Base-by-base conservation (phyloP, 768 basidiomycete species). In the Boletus reticulatus region DNA sequence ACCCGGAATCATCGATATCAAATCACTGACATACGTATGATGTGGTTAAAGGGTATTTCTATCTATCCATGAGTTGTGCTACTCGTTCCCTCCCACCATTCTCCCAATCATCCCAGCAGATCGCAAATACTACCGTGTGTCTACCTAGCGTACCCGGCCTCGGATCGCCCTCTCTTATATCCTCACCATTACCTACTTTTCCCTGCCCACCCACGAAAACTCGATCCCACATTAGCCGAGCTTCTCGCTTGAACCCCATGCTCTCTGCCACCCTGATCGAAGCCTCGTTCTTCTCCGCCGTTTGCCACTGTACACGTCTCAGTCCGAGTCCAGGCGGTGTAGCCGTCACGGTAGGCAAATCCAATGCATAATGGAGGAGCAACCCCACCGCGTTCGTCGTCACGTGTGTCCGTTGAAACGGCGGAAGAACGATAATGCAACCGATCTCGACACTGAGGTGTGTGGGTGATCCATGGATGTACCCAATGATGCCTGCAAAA, bases 331-430 rank as follows among this genome's bases (percentile, higher is more conserved):
- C 81, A 27, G 74, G 68, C 6, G 42, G 50, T 2, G 44, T n/a
- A n/a, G n/a, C n/a, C n/a, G n/a, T n/a, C n/a, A 42, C 14, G 66
- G 64, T 63, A 0, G 81, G 78, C 4, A 69, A 54, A 49, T 80
- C 72, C 14, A 80, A 66, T 9, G 79, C 72, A 48, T 78, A 80
- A 17, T 74, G 70, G 19, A 91, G 70, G 10, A 84, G 69, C 4
- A 83, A 62, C 0, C 80, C 81, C 14, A 77, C 68, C 1, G 79
- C 78, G 57, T 82, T 80, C 5, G 83, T 78, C 3, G 83, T 77
- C 32, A 88, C 79, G 58, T 88, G 84, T 0, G 84, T 88, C 16
- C 82, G 74, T 55, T 87, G 85, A 65, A 84, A 89, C 2, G 64
- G 66, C 1, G 85, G 83, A 1, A 84, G 68, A 39, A 82, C 77